Conservation (phyloP, 495 filamentous ascomycete species). For the Hypoxylon subgilvum region DNA sequence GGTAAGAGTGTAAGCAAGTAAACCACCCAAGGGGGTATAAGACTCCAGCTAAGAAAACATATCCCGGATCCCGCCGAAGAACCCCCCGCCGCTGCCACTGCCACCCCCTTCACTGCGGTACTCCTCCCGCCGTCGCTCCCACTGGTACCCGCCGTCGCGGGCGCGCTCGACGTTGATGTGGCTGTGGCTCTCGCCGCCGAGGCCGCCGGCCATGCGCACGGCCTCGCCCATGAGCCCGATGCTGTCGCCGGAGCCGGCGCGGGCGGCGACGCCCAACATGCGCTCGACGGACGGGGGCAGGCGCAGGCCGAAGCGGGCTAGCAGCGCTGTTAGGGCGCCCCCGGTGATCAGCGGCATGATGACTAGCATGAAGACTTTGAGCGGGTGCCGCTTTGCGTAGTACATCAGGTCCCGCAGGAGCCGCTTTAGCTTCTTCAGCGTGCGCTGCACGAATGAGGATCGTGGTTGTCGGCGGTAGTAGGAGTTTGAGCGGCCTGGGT, state of each 20-base stretch:
- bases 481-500: constrained; percentile 59
- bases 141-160: constrained; percentile 44
- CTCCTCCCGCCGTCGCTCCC: constrained; percentile 50
- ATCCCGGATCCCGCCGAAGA: constrained; percentile 37
- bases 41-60: constrained; percentile 42
- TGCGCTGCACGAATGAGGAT: constrained; percentile 71
- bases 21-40: too few species aligned
- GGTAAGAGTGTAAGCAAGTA: too few species aligned
- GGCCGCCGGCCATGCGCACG: constrained; percentile 49
- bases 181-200: constrained; percentile 19
- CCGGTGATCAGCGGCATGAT: constrained; percentile 83
- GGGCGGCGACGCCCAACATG: constrained; percentile 60
- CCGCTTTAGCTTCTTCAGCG: constrained; percentile 72
- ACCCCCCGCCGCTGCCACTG: constrained; percentile 31
- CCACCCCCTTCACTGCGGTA: constrained; percentile 45
- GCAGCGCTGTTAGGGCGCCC: constrained; percentile 73
- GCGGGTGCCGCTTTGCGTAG: constrained; percentile 77
- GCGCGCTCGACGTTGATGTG: constrained; percentile 40
- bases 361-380: constrained; percentile 84
- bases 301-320: constrained; percentile 75
- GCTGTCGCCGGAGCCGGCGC: constrained; percentile 56
- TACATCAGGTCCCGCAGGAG: constrained; percentile 74
- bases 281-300: constrained; percentile 65
- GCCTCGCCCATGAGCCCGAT: constrained; percentile 61
- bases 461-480: constrained; percentile 78